A percentile compares a stretch with the other conserved stretches of the same genome.
phyloP scores from a whole-genome alignment of 2,329 filamentous ascomycete species.

The Colletotrichum filicis region DNA sequence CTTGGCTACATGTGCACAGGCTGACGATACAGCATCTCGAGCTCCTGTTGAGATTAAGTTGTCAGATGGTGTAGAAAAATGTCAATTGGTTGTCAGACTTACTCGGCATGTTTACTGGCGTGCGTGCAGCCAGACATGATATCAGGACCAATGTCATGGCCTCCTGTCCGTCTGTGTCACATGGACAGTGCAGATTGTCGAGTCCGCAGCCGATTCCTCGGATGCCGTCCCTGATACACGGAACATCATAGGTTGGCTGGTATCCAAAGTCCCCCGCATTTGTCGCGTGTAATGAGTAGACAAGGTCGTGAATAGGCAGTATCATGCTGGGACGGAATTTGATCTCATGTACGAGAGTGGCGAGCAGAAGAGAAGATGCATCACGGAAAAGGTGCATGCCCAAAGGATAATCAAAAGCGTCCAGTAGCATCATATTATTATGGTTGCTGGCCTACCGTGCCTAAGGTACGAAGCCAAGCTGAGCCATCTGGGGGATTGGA shows the following conservation, averaged over 20 bases:
- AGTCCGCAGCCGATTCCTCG: background rate
- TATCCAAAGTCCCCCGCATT: background rate
- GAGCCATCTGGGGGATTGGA: background rate
- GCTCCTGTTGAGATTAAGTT: background rate
- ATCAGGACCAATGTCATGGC: background rate
- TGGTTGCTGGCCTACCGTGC: background rate
- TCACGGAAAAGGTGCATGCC: background rate
- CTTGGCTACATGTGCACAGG: background rate
- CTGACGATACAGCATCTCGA: background rate
- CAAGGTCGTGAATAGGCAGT: background rate
- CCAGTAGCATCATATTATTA: background rate
- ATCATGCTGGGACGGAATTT: background rate
- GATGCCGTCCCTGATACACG: background rate
- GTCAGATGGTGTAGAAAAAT: background rate
- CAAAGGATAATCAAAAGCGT: background rate
- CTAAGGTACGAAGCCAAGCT: background rate
- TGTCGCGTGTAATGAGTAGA: background rate
- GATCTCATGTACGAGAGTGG: background rate
- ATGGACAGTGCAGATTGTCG: background rate
- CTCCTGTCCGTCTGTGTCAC: background rate
- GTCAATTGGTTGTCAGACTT: no score
- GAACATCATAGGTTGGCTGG: background rate
- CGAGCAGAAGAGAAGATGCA: background rate
- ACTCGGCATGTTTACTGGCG: background rate
- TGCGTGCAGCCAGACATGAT: background rate